Evolutionary conservation across 2,329 filamentous ascomycete genomes (phyloP).

Genomic region (Monosporascus sp.): DNA sequence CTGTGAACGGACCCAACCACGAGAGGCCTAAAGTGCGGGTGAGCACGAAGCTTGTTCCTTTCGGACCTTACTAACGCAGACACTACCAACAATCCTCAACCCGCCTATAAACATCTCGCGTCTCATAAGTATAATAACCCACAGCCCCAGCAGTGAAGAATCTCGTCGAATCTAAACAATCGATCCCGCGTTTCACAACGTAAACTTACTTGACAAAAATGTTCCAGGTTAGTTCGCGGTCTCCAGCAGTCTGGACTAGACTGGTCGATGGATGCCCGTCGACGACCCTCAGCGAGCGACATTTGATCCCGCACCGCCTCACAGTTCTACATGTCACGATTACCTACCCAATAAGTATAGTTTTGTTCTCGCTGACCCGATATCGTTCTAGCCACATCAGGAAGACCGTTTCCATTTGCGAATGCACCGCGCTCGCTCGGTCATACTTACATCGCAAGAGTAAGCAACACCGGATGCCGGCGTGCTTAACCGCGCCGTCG

Average conservation of each 20-base stretch:
- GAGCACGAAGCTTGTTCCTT: neutral
- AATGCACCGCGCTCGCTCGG: constrained; percentile 76
- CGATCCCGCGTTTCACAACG: too few relatives aligned
- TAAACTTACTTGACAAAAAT: neutral
- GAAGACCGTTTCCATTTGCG: constrained; percentile 65
- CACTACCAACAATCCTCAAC: neutral
- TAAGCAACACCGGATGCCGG: constrained; percentile 29
- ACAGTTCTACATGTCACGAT: neutral
- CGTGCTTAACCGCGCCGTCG: neutral
- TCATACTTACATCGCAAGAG: constrained; percentile 76
- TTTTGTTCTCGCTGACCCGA: constrained; percentile 2
- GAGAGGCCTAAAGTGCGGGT: neutral
- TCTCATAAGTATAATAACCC: neutral
- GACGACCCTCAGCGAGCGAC: too few relatives aligned
- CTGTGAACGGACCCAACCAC: neutral
- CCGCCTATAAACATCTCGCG: neutral
- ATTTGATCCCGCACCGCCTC: neutral
- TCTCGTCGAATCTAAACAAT: neutral
- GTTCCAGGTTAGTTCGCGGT: neutral
- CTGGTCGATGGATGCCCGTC: neutral
- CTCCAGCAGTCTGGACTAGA: neutral
- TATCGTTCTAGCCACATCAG: constrained; percentile 22
- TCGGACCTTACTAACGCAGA: neutral
- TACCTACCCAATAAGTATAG: neutral
- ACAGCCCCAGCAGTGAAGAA: neutral